Percentiles rank a stretch among this genome's conserved stretches.
Conservation (phyloP, 202 grass and related monocot species). For the Schoenoplectus triqueter region DNA sequence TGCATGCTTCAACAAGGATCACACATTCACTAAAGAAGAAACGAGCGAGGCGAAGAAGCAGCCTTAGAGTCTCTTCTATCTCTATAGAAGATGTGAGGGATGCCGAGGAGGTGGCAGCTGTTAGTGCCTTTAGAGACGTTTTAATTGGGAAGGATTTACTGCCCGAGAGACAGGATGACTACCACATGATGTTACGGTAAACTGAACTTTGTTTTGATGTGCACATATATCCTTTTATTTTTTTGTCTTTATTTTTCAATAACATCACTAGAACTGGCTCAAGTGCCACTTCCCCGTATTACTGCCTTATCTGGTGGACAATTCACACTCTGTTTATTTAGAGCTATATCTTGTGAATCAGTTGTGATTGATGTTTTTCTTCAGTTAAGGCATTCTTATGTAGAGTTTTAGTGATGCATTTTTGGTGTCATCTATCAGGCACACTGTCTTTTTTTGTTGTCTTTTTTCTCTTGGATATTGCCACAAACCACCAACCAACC, state of each 20-base stretch:
- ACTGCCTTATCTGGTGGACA: not conserved
- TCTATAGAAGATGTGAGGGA: constrained; percentile 88
- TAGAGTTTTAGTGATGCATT: constrained; percentile 23
- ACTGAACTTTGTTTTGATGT: not conserved
- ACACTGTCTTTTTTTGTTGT: not conserved
- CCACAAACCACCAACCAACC: constrained; percentile 18
- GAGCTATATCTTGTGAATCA: not conserved
- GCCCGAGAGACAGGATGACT: constrained; percentile 87
- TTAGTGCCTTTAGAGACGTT: constrained; percentile 67
- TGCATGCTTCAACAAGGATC: constrained; percentile 77
- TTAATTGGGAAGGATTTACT: constrained; percentile 69
- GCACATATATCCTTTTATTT: not conserved
- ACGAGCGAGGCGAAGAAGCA: constrained; percentile 80
- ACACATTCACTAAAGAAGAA: constrained; percentile 97
- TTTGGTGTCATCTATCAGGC: constrained; percentile 25
- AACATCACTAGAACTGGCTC: not conserved
- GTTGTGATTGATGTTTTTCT: constrained; percentile 33
- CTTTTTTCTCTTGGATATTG: constrained; percentile 19
- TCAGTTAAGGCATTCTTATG: not conserved
- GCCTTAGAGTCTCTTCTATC: constrained; percentile 66
- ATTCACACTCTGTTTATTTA: not conserved
- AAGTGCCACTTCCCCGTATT: not conserved
- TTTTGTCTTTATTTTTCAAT: too few relatives aligned
- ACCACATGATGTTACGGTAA: constrained; percentile 79
- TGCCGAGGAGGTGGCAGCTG: constrained; percentile 82